phyloP scores from a whole-genome alignment of 306 rosid species.

The Urtica urens region DNA sequence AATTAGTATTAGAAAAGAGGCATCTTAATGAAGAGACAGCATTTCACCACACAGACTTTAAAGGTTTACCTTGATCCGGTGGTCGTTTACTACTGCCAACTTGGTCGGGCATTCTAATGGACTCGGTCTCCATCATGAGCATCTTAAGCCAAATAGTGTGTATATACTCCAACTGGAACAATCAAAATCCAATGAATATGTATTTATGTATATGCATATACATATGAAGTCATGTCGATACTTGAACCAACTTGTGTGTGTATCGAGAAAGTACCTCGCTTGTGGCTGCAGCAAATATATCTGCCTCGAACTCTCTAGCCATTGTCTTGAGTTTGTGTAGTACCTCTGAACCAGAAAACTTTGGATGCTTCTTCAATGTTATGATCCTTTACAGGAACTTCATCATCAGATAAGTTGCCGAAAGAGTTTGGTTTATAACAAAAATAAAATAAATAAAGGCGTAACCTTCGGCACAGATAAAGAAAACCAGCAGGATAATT shows the following conservation, averaged over 20 bases:
- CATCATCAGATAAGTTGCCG: neutral
- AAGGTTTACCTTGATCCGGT: no score
- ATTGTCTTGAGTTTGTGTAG: slow-evolving; percentile 43
- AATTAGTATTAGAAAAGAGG: neutral
- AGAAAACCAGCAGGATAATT: no score
- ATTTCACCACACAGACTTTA: neutral
- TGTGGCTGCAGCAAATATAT: slow-evolving; percentile 45
- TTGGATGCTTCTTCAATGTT: slow-evolving; percentile 53
- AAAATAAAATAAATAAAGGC: no score
- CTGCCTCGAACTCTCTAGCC: slow-evolving; percentile 74
- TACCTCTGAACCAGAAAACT: slow-evolving; percentile 48
- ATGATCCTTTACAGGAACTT: slow-evolving; percentile 43
- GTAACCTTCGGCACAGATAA: neutral
- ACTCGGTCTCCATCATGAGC: slow-evolving; percentile 51
- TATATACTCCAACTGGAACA: slow-evolving; percentile 25
- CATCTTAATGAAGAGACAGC: neutral
- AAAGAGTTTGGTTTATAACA: no score
- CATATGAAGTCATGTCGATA: no score
- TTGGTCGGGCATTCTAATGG: slow-evolving; percentile 45
- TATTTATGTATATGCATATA: neutral
- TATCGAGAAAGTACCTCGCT: slow-evolving; percentile 39
- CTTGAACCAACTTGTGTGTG: neutral
- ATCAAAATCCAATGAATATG: neutral
- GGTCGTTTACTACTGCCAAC: slow-evolving; percentile 41
- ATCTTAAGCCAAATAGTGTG: slow-evolving; percentile 33